A percentile compares a stretch with the other conserved stretches of the same genome.
These are phyloP conservation scores for Trametes elegans DNA, from an alignment of 768 basidiomycete genomes.

Conservation along the genomic window DNA sequence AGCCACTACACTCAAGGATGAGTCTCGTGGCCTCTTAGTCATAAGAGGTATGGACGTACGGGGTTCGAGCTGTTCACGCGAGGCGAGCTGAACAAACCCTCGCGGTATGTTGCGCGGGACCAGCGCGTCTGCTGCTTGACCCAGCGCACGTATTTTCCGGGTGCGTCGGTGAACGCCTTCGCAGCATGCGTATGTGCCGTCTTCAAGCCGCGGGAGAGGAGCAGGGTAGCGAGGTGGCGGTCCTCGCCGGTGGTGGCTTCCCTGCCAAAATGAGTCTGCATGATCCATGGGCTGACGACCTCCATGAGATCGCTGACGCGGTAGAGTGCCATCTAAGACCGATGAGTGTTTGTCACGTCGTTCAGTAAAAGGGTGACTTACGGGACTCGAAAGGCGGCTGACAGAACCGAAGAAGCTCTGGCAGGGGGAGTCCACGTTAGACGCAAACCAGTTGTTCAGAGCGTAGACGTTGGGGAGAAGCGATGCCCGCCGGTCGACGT, in stretches of 20 bases:
- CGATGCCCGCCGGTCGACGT: conserved; percentile 23
- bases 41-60: neutral
- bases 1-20: conserved; percentile 14
- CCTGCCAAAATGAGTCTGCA: conserved; percentile 16
- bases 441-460: conserved; percentile 25
- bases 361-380: neutral
- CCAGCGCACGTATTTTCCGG: conserved; percentile 24
- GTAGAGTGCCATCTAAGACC: conserved; percentile 10
- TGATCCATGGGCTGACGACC: conserved; percentile 18
- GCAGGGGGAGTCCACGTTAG: conserved; percentile 21
- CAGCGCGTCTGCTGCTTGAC: conserved; percentile 28
- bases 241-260: conserved; percentile 16
- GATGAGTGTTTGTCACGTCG: neutral
- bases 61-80: conserved; percentile 15
- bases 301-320: conserved; percentile 13
- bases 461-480: conserved; percentile 25
- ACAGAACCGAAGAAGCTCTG: conserved; percentile 19
- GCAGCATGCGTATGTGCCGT: conserved; percentile 23
- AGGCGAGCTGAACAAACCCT: conserved; percentile 25
- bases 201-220: conserved; percentile 20
- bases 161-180: conserved; percentile 23
- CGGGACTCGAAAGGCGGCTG: conserved; percentile 15
- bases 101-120: conserved; percentile 26
- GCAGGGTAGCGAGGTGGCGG: conserved; percentile 7
- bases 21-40: neutral